phyloP scores from a whole-genome alignment of 768 basidiomycete species.

The Suillus clintonianus region DNA sequence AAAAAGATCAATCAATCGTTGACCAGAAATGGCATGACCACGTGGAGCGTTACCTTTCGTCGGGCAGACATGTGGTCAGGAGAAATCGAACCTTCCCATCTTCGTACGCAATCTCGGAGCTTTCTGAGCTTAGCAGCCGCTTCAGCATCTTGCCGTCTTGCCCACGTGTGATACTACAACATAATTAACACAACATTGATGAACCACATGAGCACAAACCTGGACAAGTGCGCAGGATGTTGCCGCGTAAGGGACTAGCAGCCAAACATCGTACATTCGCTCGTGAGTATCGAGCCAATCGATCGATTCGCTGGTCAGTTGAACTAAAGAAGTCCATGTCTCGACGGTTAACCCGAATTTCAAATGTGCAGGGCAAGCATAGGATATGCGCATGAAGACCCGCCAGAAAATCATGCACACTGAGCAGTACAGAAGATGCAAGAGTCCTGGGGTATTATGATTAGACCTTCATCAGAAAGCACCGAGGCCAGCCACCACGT shows the following conservation, averaged over 20 bases:
- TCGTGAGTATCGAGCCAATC: constrained; percentile 90
- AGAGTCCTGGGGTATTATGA: constrained; percentile 55
- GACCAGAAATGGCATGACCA: not conserved
- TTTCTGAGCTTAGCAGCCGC: constrained; percentile 76
- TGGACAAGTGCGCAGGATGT: constrained; percentile 91
- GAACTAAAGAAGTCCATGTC: constrained; percentile 74
- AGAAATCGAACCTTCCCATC: constrained; percentile 86
- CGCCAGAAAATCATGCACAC: constrained; percentile 98
- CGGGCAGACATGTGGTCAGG: constrained; percentile 94
- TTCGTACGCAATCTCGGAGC: constrained; percentile 79
- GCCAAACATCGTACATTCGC: constrained; percentile 80
- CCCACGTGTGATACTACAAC: constrained; percentile 89
- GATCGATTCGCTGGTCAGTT: constrained; percentile 76
- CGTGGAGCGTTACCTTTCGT: constrained; percentile 66
- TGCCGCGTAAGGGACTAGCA: constrained; percentile 83
- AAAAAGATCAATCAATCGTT: not conserved
- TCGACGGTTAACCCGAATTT: constrained; percentile 83
- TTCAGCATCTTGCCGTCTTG: constrained; percentile 73
- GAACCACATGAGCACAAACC: constrained; percentile 45
- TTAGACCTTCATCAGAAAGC: constrained; percentile 4
- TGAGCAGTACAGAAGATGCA: constrained; percentile 87
- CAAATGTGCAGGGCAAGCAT: constrained; percentile 86
- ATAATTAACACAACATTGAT: not conserved
- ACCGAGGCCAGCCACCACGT: constrained; percentile 24
- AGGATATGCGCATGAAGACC: constrained; percentile 97